Evolutionary conservation across 2,329 filamentous ascomycete species (phyloP), one percentile per base, ranked within the genome.

Genomic region (Curvularia spicifera): DNA sequence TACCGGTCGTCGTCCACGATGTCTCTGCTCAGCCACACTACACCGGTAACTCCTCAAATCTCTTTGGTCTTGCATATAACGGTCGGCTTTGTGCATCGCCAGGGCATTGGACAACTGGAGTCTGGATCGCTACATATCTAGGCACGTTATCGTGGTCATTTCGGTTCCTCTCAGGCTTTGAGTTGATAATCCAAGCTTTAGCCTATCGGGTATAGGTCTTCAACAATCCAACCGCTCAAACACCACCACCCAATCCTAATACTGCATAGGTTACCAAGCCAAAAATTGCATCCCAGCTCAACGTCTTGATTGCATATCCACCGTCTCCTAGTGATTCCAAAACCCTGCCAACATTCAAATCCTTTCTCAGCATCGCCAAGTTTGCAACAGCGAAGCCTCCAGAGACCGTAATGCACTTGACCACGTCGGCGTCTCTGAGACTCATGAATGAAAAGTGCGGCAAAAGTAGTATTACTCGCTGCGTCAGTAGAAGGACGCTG

Each of bases 211-310:
- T 20, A n/a, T n/a, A n/a, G n/a, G n/a, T n/a, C n/a, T n/a, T n/a
- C n/a, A n/a, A 15, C 12, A 8, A 12, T 12, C 18, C 15, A 31
- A 13, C 12, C n/a, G 20, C 26, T 54, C 46, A 73, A 3, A 73
- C 65, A 1, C 70, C 71, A 3, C 70, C 69, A 24, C 69, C 69
- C 71, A 69, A 72, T 8, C 60, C 56, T 45, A 71, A 28, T 5
- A 66, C 60, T 6, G 48, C 48, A 52, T 50, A 63, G 3, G 73
- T 53, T n/a, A 66, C 29, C 3, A 37, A 45, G 7, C 66, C 65
- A 15, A 72, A 6, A 8, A 68, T 45, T n/a, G 60, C 64, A 64
- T 74, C 71, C 67, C 70, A 73, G 1, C 60, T 70, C 33, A 74
- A 42, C 35, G 68, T 64, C 51, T 64, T 72, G 1, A 71, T 64